Evolutionary conservation across 2,329 filamentous ascomycete species (phyloP).

Genomic region (Trichoderma sp.): DNA sequence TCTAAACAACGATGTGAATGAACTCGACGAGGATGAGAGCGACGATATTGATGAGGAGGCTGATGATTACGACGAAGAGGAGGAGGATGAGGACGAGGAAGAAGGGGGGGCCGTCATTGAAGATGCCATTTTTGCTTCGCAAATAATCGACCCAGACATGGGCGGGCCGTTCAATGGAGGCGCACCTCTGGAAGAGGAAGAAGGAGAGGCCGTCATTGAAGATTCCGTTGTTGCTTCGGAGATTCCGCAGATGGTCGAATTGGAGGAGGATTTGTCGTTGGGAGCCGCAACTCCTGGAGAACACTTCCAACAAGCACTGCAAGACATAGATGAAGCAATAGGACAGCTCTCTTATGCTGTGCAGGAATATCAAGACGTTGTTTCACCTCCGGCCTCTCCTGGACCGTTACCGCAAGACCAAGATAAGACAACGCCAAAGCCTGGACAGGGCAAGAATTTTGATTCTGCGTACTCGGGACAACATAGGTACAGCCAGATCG

Average conservation of each 20-base stretch:
- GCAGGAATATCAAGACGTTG: conserved; percentile 26
- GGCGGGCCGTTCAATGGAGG: too few relatives aligned
- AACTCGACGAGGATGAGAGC: conserved; percentile 31
- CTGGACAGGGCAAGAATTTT: not conserved
- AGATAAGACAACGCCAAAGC: not conserved
- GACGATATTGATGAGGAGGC: conserved; percentile 29
- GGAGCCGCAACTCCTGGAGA: not conserved
- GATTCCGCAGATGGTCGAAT: not conserved
- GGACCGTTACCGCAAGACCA: conserved; percentile 8
- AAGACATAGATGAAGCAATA: conserved; percentile 27
- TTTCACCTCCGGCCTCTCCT: conserved; percentile 7
- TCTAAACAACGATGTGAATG: conserved; percentile 32
- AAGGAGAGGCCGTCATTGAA: conserved; percentile 23
- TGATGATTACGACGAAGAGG: not conserved
- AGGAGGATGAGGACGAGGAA: conserved; percentile 29
- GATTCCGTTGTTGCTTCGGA: conserved; percentile 16
- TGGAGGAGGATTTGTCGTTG: not conserved
- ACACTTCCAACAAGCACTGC: conserved; percentile 19
- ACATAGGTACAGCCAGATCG: not conserved
- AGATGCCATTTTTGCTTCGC: conserved; percentile 16
- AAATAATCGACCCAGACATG: conserved; percentile 4
- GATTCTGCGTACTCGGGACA: not conserved
- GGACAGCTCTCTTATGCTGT: conserved; percentile 26
- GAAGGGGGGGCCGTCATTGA: conserved; percentile 28
- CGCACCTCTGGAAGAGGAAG: not conserved